Percentiles rank a stretch among this genome's conserved stretches.
phyloP scores from a whole-genome alignment of 306 rosid species.

The Quercus gilva region DNA sequence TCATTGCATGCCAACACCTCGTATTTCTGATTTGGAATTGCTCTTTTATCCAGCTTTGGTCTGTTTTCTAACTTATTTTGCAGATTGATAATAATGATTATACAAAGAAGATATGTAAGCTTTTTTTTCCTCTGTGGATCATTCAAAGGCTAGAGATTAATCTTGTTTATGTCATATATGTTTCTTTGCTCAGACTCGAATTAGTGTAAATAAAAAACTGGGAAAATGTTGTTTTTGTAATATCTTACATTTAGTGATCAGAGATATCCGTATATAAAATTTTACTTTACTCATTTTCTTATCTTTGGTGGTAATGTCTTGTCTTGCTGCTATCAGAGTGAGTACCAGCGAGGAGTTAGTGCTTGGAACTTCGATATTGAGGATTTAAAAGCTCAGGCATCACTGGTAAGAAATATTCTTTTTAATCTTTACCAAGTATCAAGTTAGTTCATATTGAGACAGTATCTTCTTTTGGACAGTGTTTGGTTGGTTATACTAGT shows the following conservation, averaged over 20 bases:
- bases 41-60: not conserved
- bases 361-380: constrained; percentile 97
- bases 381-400: constrained; percentile 96
- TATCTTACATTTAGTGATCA: constrained; percentile 7
- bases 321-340: constrained; percentile 58
- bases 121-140: constrained; percentile 1
- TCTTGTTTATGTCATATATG: not conserved
- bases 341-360: constrained; percentile 98
- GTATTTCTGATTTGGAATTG: not conserved
- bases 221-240: constrained; percentile 2
- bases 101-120: too few species aligned
- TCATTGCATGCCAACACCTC: not conserved
- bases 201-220: not conserved
- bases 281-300: not conserved
- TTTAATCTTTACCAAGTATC: not conserved
- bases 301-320: not conserved
- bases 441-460: not conserved
- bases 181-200: constrained; percentile 10
- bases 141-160: constrained; percentile 1
- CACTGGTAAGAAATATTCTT: constrained; percentile 54
- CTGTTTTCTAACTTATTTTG: not conserved
- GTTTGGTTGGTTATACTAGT: constrained; percentile 4
- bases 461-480: not conserved
- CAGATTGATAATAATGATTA: not conserved
- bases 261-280: constrained; percentile 16